Base-by-base conservation (phyloP, 371 early-diverging fungal species). In the Lichtheimia ornata region DNA sequence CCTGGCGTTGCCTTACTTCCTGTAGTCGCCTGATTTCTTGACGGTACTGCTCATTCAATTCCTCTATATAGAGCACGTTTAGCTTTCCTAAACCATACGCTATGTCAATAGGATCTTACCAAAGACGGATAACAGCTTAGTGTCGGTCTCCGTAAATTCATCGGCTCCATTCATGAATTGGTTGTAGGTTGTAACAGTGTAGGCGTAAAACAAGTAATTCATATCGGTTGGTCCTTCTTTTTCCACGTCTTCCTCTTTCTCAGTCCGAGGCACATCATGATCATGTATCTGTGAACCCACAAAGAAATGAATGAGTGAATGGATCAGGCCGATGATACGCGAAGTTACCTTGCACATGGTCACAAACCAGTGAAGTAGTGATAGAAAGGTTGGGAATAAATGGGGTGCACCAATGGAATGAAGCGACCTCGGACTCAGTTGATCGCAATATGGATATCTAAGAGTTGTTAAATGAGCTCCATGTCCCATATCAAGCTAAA, bases 341-440 rank as follows among this genome's bases (percentile, higher is more conserved):
- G 11, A 11, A 35, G 1, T 47, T 47, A 47, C 47, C 47, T 47
- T 47, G 17, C 47, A 47, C 18, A 47, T n/a, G 2, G n/a, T 22
- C 14, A 47, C 47, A 77, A 98, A 72, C 98, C 99, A 98, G 13
- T 83, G 73, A 5, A 97, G 74, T 77, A 94, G 85, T 4, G 91
- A 96, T 43, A 98, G 73, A 42, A 96, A 81, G 3, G 83, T 79
- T 1, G 98, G 98, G 94, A 97, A 96, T 0, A 93, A 82, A 59
- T 97, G 92, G 58, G 88, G 84, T 6, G 94, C 86, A 9, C 91
- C 94, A 24, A 94, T 89, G 7, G 96, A 84, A 54, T 79, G 80
- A 12, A 98, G 75, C 15, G 91, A 86, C 54, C 93, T 90, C 74
- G 91, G 92, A 53, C 82, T 88, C 35, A 98, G 93, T 59, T 86